Base-by-base conservation (phyloP, 768 basidiomycete genomes). In the Mrakia blollopis region DNA sequence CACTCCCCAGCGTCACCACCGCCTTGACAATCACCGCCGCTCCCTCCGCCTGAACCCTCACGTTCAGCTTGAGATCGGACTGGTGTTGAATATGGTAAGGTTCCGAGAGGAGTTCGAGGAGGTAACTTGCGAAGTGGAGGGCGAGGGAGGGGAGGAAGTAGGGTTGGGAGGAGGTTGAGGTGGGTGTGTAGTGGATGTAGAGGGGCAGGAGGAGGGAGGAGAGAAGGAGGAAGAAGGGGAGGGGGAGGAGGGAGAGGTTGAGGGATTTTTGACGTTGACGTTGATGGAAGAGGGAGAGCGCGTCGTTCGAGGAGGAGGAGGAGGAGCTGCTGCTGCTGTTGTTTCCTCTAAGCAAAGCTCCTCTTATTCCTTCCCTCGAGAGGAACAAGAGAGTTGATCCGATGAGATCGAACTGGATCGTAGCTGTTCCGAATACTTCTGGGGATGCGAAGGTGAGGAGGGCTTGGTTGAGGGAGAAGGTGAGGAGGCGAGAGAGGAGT, bases 321-420 rank as follows among this genome's bases (percentile, higher is more conserved):
- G 44, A 75, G 75, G 50, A 80, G 76, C 32, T 81, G 47, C n/a
- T n/a, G n/a, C 9, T 68, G 44, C n/a, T 32, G 35, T 62, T 39
- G 76, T 57, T 94, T 88, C 44, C 39, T 30, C 77, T 50, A 23
- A 97, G 86, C 7, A 97, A 87, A 9, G 92, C 89, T 82, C 91
- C 92, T 57, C 97, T 87, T 11, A 98, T 88, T 25, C 95, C 96
- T 83, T 99, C 97, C n/a, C 97, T 87, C 47, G 91, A 90, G 11
- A 98, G 86, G 83, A 98, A 98, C 62, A 98, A 86, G 80, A 95
- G 92, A 16, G 94, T 94, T 80, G 91, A 92, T 65, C 92, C 87
- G 35, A 98, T 82, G 37, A 98, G 88, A 82, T 98, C 97, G 83
- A 98, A 94, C 81, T 97, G 95, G 78, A 99, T 91, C 0, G 93